phyloP scores from a whole-genome alignment of 2,329 filamentous ascomycete genomes.

The Anthostomella pinea region DNA sequence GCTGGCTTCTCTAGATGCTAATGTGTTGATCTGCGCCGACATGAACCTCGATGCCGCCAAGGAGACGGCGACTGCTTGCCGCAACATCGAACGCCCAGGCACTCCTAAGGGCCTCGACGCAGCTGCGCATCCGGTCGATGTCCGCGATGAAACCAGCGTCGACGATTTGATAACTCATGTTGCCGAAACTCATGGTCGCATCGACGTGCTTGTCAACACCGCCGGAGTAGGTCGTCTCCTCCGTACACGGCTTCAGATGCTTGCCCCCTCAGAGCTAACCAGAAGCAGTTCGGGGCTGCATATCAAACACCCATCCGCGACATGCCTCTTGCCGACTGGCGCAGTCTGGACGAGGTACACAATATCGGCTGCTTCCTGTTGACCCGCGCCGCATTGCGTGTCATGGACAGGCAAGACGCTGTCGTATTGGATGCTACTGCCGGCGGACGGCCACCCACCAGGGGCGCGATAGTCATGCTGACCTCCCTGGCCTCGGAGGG shows the following conservation, averaged over 20 bases:
- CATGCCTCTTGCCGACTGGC: slow-evolving; percentile 18
- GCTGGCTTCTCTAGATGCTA: slow-evolving; percentile 13
- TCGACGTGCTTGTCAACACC: slow-evolving; percentile 17
- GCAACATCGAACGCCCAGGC: slow-evolving; percentile 5
- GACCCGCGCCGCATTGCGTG: slow-evolving; percentile 16
- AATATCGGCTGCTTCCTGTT: slow-evolving; percentile 19
- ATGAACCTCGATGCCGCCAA: slow-evolving; percentile 13
- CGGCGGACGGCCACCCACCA: slow-evolving; percentile 4
- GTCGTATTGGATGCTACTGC: not conserved
- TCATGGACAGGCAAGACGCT: slow-evolving; percentile 15
- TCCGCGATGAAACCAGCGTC: slow-evolving; percentile 13
- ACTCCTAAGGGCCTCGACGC: slow-evolving; percentile 4
- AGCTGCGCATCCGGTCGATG: slow-evolving; percentile 8
- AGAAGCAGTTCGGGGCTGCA: slow-evolving; percentile 10
- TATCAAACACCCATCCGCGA: slow-evolving; percentile 16
- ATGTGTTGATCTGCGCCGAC: slow-evolving; percentile 17
- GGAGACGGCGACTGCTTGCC: slow-evolving; percentile 14
- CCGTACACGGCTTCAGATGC: slow-evolving; percentile 1
- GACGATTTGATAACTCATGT: slow-evolving; percentile 10
- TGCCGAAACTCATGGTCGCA: slow-evolving; percentile 11
- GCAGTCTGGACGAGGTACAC: slow-evolving; percentile 17
- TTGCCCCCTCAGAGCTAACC: slow-evolving; percentile 1
- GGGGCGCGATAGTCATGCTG: slow-evolving; percentile 19
- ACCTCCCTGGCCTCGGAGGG: slow-evolving; percentile 19
- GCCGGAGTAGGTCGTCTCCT: slow-evolving; percentile 12